A percentile compares a stretch with the other conserved stretches of the same genome.
Evolutionary conservation across 768 basidiomycete species (phyloP).

Genomic region (Boletales sp.): DNA sequence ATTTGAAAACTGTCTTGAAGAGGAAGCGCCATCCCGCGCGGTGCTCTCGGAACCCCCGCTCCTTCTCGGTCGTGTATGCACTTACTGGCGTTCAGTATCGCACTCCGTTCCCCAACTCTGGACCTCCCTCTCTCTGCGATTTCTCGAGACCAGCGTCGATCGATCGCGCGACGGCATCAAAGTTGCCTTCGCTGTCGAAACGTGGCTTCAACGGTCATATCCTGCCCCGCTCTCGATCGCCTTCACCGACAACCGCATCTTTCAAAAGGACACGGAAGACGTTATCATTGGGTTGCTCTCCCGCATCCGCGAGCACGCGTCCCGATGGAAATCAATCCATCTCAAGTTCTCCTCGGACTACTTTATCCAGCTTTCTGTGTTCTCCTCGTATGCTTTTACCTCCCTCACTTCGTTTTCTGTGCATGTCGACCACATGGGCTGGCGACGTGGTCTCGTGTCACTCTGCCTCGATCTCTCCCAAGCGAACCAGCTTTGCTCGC

Average conservation of each 20-base stretch:
- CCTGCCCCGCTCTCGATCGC: constrained; percentile 20
- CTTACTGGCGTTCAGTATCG: constrained; percentile 22
- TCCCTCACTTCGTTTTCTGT: constrained; percentile 21
- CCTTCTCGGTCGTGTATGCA: constrained; percentile 23
- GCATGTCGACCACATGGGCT: constrained; percentile 27
- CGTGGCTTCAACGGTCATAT: constrained; percentile 21
- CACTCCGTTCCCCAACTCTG: constrained; percentile 20
- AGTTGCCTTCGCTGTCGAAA: constrained; percentile 15
- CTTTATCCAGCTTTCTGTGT: constrained; percentile 12
- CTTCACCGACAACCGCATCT: constrained; percentile 26
- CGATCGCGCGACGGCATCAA: constrained; percentile 16
- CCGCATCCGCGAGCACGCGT: constrained; percentile 14
- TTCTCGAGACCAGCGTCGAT: constrained; percentile 19
- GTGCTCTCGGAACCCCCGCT: constrained; percentile 17
- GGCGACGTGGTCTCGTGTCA: constrained; percentile 20
- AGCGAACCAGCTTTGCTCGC: constrained; percentile 15
- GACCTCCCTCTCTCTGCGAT: constrained; percentile 21
- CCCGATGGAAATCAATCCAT: constrained; percentile 23
- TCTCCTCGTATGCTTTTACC: constrained; percentile 20
- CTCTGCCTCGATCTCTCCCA: constrained; percentile 17
- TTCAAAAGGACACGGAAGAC: constrained; percentile 21
- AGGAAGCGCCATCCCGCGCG: not conserved
- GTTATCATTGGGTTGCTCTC: constrained; percentile 18
- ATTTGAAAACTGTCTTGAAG: constrained; percentile 20
- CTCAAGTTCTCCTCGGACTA: constrained; percentile 28